Evolutionary conservation across 306 rosid genomes (phyloP).

Genomic region (Argentina anserina): DNA sequence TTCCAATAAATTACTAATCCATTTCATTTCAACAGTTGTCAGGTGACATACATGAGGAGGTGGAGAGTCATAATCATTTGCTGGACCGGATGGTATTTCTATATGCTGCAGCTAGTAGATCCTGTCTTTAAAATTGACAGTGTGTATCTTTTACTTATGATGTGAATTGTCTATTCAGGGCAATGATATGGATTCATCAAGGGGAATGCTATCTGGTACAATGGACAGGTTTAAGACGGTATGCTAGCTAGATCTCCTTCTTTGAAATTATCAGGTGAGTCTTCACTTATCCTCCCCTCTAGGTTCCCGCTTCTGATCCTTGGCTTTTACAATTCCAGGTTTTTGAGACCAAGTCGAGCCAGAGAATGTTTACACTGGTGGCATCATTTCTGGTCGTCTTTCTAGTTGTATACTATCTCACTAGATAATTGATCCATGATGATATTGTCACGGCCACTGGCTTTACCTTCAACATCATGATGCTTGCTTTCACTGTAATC

Average conservation of each 20-base stretch:
- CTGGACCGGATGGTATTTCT: conserved; percentile 73
- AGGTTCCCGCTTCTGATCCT: conserved; percentile 1
- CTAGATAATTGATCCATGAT: conserved; percentile 35
- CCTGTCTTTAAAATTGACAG: neutral
- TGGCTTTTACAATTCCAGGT: conserved; percentile 49
- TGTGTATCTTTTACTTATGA: neutral
- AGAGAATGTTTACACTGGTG: conserved; percentile 81
- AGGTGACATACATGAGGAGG: conserved; percentile 93
- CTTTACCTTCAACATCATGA: conserved; percentile 6
- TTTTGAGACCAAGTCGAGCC: conserved; percentile 87
- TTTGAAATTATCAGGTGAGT: neutral
- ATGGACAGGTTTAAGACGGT: conserved; percentile 96
- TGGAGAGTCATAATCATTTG: conserved; percentile 81
- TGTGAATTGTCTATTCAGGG: conserved; percentile 44
- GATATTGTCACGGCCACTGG: conserved; percentile 20
- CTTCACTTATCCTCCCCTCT: conserved; percentile 8
- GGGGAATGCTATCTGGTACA: conserved; percentile 88
- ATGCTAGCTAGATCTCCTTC: conserved; percentile 12
- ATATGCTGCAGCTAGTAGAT: conserved; percentile 19
- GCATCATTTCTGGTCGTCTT: conserved; percentile 79
- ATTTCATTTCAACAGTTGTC: conserved; percentile 65
- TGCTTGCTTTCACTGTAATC: conserved; percentile 15
- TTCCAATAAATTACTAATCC: conserved; percentile 14
- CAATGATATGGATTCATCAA: conserved; percentile 89
- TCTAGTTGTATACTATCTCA: conserved; percentile 80